Percentiles rank a stretch among this genome's conserved stretches.
phyloP scores from a whole-genome alignment of 140 eudicot species.

The Ambrosia hybrid region DNA sequence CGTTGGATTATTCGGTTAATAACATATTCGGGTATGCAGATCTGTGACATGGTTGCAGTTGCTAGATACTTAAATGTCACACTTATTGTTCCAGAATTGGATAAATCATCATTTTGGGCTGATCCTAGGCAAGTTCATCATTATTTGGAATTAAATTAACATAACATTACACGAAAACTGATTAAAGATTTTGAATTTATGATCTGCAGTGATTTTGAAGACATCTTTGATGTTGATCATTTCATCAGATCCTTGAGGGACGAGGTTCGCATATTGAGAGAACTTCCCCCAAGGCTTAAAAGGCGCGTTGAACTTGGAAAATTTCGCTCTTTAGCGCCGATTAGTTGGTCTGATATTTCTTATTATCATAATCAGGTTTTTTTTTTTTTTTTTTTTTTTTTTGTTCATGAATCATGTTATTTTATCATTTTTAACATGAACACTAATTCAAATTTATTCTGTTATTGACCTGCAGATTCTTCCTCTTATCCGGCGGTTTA shows the following conservation, averaged over 20 bases:
- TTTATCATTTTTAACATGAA: neutral
- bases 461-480: constrained; percentile 47
- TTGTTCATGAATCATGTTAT: neutral
- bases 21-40: constrained; percentile 35
- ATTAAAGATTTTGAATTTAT: neutral
- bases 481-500: constrained; percentile 51
- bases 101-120: constrained; percentile 12
- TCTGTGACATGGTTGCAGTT: constrained; percentile 73
- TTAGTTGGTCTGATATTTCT: constrained; percentile 76
- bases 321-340: constrained; percentile 52
- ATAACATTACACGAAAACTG: neutral
- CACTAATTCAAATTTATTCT: constrained; percentile 8
- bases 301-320: constrained; percentile 42
- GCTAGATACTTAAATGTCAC: constrained; percentile 73
- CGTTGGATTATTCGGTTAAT: neutral
- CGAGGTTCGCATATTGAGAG: constrained; percentile 62
- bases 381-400: constrained; percentile 17
- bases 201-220: constrained; percentile 13
- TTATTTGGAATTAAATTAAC: neutral
- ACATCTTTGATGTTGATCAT: constrained; percentile 18
- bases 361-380: constrained; percentile 62
- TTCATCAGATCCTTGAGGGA: constrained; percentile 57
- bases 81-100: constrained; percentile 28
- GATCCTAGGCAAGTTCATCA: constrained; percentile 8
- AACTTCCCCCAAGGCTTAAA: constrained; percentile 52